Conservation (phyloP, 768 basidiomycete species). For the Suillus occidentalis region DNA sequence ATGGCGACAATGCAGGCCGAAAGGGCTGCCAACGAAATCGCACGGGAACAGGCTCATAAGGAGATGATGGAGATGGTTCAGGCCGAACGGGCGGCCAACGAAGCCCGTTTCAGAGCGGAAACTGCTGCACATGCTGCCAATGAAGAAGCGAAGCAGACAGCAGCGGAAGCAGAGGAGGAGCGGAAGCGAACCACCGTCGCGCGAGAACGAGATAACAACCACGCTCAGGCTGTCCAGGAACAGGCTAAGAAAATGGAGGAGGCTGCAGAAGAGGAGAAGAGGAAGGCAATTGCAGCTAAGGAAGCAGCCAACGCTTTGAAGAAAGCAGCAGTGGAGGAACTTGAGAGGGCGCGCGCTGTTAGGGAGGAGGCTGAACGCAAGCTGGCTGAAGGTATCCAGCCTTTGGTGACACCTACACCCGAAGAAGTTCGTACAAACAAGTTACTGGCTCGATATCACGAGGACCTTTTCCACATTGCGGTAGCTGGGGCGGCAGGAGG, state of each 20-base stretch:
- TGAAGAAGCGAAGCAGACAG: neutral
- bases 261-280: constrained; percentile 22
- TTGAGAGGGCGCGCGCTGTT: constrained; percentile 3
- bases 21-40: neutral
- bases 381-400: constrained; percentile 28
- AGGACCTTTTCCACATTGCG: constrained; percentile 32
- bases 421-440: constrained; percentile 20
- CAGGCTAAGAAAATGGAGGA: constrained; percentile 4
- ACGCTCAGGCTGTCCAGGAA: constrained; percentile 10
- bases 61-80: constrained; percentile 4
- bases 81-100: constrained; percentile 4
- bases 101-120: constrained; percentile 10
- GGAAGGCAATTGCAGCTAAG: constrained; percentile 7
- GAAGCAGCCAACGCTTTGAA: constrained; percentile 13
- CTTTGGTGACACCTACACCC: constrained; percentile 23
- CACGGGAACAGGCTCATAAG: neutral
- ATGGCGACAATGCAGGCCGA: neutral
- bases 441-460: constrained; percentile 16
- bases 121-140: constrained; percentile 9
- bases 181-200: constrained; percentile 6
- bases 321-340: constrained; percentile 16
- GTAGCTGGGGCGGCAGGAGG: constrained; percentile 34
- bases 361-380: neutral
- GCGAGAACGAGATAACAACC: constrained; percentile 12
- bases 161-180: constrained; percentile 8